Evolutionary conservation across 306 rosid species (phyloP).

Genomic region (Pyrus bretschneideri): DNA sequence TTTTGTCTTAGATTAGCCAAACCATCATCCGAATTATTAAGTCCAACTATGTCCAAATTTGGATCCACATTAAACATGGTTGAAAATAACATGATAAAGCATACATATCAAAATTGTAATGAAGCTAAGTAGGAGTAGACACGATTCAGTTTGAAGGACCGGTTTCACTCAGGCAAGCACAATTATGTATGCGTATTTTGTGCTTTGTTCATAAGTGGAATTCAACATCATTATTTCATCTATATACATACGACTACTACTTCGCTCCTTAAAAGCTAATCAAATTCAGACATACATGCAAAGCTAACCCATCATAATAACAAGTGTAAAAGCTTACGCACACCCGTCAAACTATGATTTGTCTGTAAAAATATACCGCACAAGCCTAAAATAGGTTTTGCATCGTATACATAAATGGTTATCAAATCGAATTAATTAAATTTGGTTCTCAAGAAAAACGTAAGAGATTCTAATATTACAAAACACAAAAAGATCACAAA

Average conservation of each 20-base stretch:
- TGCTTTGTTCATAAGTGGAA: background rate
- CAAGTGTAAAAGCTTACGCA: background rate
- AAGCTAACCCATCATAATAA: background rate
- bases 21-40: background rate
- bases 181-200: background rate
- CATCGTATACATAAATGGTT: background rate
- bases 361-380: background rate
- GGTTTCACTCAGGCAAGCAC: background rate
- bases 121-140: background rate
- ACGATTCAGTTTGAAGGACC: background rate
- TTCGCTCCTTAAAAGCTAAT: background rate
- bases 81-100: no score
- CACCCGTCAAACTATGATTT: background rate
- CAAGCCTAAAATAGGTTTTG: background rate
- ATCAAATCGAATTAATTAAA: slow-evolving; percentile 2
- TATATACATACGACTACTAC: background rate
- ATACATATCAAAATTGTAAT: background rate
- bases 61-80: background rate
- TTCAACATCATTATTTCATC: background rate
- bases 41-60: background rate
- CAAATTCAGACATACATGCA: background rate
- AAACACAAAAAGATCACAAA: slow-evolving; percentile 36
- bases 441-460: slow-evolving; percentile 17
- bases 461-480: slow-evolving; percentile 44
- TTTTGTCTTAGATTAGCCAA: background rate